Base-by-base conservation (phyloP, 2,329 filamentous ascomycete genomes). In the Aspergillus sojae region DNA sequence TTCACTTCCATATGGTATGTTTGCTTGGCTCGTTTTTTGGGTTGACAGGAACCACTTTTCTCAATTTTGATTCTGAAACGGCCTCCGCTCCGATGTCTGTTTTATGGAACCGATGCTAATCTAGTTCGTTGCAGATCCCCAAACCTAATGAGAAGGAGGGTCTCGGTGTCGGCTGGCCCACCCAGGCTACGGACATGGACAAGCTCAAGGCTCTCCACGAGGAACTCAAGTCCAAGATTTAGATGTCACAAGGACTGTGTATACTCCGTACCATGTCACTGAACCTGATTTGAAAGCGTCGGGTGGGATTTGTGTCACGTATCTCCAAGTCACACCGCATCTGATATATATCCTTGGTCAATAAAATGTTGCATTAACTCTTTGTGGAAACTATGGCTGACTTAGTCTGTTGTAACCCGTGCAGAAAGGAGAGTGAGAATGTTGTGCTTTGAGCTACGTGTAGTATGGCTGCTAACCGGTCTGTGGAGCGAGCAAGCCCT, bases 181-280 rank as follows among this genome's bases (percentile, higher is more conserved):
- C 89, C 67, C 86, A 92, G 79, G 79, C 83, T 65, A 85, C 86
- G 1, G 89, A 97, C 71, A 96, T 95, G 90, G 91, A 92, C 1
- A 86, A 89, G 76, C 82, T 99, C 72, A 92, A 94, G 84, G 87
- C 86, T 67, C 82, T 96, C 65, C 84, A 86, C 65, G 93, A 94
- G 77, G 91, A 96, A 61, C 84, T 99, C 75, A 96, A 96, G 86
- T 81, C 90, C 19, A 97, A 93, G 85, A 94, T 98, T 85, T 97
- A 84, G 79, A 65, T 12, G 11, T 12, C 28, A 16, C 21, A 19
- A n/a, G 16, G 26, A 6, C n/a, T 59, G 23, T 52, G 14, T 28
- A 26, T 26, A 48, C 10, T 23, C 43, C 16, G 26, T 28, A 3
- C 28, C 28, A 3, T 14, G 12, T 23, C 21, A 48, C n/a, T 23